Percentiles rank a stretch among this genome's conserved stretches.
These are phyloP conservation scores for Tolypocladium tundrense DNA, from an alignment of 2,329 filamentous ascomycete species.

Conservation along the genomic window DNA sequence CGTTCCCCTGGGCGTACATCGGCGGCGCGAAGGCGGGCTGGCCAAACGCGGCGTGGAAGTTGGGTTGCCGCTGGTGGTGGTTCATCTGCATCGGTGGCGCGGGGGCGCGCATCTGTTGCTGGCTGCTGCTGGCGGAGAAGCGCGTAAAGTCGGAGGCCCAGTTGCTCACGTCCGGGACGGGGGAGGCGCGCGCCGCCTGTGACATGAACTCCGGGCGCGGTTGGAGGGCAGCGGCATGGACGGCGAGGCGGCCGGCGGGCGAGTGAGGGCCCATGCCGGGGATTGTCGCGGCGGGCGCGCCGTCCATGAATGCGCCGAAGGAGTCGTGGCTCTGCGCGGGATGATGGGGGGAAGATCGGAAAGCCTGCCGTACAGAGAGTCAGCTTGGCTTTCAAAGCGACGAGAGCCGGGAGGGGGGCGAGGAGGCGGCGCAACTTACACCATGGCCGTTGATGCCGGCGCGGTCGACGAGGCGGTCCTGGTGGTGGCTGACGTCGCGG, in stretches of 20 bases:
- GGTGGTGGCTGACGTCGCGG: conserved; percentile 29
- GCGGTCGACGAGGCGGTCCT: conserved; percentile 26
- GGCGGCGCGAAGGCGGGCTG: conserved; percentile 13
- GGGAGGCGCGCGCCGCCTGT: conserved; percentile 13
- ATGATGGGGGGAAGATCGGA: conserved; percentile 20
- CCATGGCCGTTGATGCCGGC: conserved; percentile 14
- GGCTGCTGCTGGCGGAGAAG: conserved; percentile 9
- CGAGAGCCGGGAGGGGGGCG: not conserved
- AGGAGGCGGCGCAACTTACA: conserved; percentile 14
- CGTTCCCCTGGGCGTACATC: conserved; percentile 16
- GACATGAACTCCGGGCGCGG: conserved; percentile 9
- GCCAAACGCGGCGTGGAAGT: conserved; percentile 20
- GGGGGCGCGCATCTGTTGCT: conserved; percentile 11
- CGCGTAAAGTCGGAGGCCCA: conserved; percentile 28
- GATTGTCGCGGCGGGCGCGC: conserved; percentile 11
- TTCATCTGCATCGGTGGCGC: conserved; percentile 13
- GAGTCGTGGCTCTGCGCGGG: conserved; percentile 17
- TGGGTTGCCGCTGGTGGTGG: conserved; percentile 9
- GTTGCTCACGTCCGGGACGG: conserved; percentile 14
- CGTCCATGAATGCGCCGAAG: conserved; percentile 25
- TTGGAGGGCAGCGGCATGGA: conserved; percentile 20
- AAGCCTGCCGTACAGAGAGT: conserved; percentile 14
- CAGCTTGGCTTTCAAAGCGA: not conserved
- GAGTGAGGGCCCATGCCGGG: conserved; percentile 18
- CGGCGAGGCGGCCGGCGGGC: conserved; percentile 22